A percentile compares a stretch with the other conserved stretches of the same genome.
Evolutionary conservation across 306 rosid genomes (phyloP).

Genomic region (Glycine soja): DNA sequence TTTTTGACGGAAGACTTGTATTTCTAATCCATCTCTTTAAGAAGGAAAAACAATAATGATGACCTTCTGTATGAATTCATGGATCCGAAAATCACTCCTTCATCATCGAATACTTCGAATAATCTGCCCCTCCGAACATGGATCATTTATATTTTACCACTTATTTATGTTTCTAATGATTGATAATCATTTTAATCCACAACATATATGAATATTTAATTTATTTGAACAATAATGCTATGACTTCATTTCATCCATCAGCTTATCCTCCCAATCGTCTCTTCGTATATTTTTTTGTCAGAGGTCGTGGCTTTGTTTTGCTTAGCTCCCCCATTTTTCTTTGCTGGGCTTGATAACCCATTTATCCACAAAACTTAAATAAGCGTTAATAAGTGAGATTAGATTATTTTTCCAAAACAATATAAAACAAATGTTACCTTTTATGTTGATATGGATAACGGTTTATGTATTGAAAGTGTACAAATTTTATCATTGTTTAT

Average conservation of each 20-base stretch:
- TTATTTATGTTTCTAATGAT: conserved; percentile 30
- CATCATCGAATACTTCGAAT: conserved; percentile 13
- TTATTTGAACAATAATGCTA: neutral
- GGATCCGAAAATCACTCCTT: conserved; percentile 49
- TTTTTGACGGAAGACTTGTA: too few relatives aligned
- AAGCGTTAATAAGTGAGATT: neutral
- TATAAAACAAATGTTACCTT: neutral
- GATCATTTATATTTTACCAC: neutral
- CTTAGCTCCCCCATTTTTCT: too few relatives aligned
- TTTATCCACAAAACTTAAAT: neutral
- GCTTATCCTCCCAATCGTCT: neutral
- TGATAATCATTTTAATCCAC: conserved; percentile 29
- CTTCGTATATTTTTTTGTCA: neutral
- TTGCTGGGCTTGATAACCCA: neutral
- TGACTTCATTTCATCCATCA: neutral
- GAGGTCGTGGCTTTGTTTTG: too few relatives aligned
- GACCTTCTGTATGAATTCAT: neutral
- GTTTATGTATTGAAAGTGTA: neutral
- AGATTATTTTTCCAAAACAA: neutral
- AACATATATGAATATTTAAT: too few relatives aligned
- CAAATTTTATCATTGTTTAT: too few relatives aligned
- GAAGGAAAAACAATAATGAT: conserved; percentile 9
- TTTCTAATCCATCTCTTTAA: neutral
- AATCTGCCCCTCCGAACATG: neutral
- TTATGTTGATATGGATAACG: too few relatives aligned